Evolutionary conservation across 2,329 filamentous ascomycete genomes (phyloP), one percentile per base, ranked within the genome.

Genomic region (Tolypocladium ophioglossoides): DNA sequence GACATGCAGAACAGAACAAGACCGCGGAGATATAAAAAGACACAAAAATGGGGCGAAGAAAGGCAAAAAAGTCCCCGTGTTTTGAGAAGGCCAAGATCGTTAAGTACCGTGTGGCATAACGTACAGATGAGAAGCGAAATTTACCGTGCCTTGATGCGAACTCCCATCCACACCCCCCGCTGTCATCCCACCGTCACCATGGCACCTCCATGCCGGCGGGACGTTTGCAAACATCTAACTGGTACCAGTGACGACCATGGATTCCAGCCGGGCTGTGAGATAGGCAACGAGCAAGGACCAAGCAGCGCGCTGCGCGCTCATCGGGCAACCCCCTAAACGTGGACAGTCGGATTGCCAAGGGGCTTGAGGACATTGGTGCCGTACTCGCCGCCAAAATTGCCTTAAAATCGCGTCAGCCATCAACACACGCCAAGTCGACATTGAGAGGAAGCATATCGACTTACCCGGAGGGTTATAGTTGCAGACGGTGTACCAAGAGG

Each of bases 401-500:
- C 79, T 79, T 12, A 20, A 16, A 8, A 14, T 24, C 14, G 30
- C 20, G 24, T 49, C 30, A 38, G 50, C 54, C 30, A n/a, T 16
- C 51, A 9, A 48, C 7, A 41, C 16, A 49, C 10, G 7, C 22
- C 3, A 22, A 1, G 34, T 55, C 44, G 56, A 30, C 7, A 34
- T 27, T 2, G 52, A 4, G 8, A 37, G 41, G 32, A 32, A 47
- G 16, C 24, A 10, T 32, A 4, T 14, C 9, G 10, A 70, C 82
- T 70, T 82, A 88, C 89, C 90, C 58, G 83, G 74, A 57, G 83
- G 78, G 61, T 73, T 75, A 76, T 96, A 96, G 80, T 96, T 92
- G 85, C 90, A 96, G 64, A 95, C 89, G 34, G 87, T 91, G 76
- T 83, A 90, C 72, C 80, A 84, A n/a, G 83, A 72, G 39, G 76